Base-by-base conservation (phyloP, 768 basidiomycete species). In the Amanita fuliginea region DNA sequence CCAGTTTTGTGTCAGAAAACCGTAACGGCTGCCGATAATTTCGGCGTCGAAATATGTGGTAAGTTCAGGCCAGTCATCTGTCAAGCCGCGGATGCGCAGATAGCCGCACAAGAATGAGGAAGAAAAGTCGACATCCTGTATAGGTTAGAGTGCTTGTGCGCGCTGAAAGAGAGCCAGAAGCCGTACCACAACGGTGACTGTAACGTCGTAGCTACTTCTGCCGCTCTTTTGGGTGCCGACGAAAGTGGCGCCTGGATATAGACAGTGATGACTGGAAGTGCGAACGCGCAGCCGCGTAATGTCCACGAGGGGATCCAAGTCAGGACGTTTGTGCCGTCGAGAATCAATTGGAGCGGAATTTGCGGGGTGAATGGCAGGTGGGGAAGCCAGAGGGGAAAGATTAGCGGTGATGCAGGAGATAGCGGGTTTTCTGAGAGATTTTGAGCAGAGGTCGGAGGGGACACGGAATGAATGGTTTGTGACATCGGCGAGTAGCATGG, bases 21-120 rank as follows among this genome's bases (percentile, higher is more conserved):
- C 95, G 62, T 92, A 82, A 18, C 87, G 80, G 52, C 75, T 80
- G 14, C 93, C 93, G 55, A 97, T 94, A 54, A 97, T 91, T 64
- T 97, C 91, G 42, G 93, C 94, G 59, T 93, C 90, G 64, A 97
- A 97, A 60, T 92, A 96, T 2, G 94, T 97, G 4, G 93, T 96
- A 36, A 97, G 76, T 63, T 94, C 88, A 13, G 94, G 94, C 78
- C 90, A 93, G 59, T 95, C 87, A 56, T 94, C 82, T 35, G 94
- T 97, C 45, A 97, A 69, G 24, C 91, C 90, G 14, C 85, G 83
- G 62, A 98, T 98, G 52, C 86, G 82, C 35, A 98, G 81, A 63
- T 94, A 95, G 18, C 95, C 95, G 57, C 85, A 91, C 13, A 97
- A 72, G 53, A 81, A 85, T 0, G 93, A 92, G 11, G 83, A 79